Percentiles rank a stretch among this genome's conserved stretches.
Conservation (phyloP, 257 asterid species). For the Solanum pennellii region DNA sequence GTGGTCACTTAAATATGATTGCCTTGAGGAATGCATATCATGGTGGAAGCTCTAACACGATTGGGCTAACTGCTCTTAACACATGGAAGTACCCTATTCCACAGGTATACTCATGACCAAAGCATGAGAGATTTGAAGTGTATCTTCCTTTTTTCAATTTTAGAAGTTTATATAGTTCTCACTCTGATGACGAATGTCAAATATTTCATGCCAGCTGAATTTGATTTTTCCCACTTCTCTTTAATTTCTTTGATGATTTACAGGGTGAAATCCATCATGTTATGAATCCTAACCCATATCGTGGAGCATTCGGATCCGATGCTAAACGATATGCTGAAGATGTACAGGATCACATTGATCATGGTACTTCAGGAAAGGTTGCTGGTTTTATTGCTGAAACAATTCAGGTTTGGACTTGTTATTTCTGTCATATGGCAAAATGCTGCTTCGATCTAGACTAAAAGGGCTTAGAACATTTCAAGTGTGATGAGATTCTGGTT, state of each 20-base stretch:
- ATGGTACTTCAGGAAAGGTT: conserved; percentile 83
- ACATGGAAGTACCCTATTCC: conserved; percentile 95
- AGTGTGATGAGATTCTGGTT: not conserved
- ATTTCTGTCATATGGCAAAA: not conserved
- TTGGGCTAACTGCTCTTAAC: conserved; percentile 83
- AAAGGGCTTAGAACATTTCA: not conserved
- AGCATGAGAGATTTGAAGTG: not conserved
- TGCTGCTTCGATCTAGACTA: not conserved
- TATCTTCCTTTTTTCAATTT: not conserved
- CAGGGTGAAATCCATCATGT: conserved; percentile 98
- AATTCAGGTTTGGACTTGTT: conserved; percentile 52
- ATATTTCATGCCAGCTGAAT: not conserved
- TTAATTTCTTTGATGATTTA: conserved; percentile 1
- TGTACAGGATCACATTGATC: conserved; percentile 90
- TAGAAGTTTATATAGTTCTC: not conserved
- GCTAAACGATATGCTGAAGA: conserved; percentile 72
- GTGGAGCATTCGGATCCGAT: conserved; percentile 84
- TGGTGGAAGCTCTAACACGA: conserved; percentile 86
- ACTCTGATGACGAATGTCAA: not conserved
- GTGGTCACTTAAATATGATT: conserved; percentile 72
- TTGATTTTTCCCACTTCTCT: not conserved
- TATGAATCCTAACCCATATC: conserved; percentile 83
- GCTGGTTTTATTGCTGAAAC: conserved; percentile 98
- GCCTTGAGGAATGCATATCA: conserved; percentile 93
- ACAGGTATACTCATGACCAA: conserved; percentile 40